Evolutionary conservation across 768 basidiomycete genomes (phyloP).

Genomic region (Amanita rubescens): DNA sequence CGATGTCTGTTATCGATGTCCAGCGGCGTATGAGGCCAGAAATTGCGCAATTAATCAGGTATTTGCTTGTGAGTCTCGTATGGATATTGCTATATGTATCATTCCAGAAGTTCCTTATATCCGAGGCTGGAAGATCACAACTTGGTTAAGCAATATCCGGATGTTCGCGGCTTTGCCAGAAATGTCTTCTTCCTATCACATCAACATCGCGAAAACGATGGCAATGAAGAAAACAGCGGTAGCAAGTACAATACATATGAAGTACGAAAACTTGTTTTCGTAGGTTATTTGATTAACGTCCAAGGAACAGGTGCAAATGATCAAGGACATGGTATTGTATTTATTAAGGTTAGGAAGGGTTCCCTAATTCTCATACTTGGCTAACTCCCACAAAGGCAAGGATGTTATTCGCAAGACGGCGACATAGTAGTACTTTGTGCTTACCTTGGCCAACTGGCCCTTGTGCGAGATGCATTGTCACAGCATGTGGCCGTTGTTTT

Average conservation of each 20-base stretch:
- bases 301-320: conserved; percentile 33
- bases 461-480: conserved; percentile 30
- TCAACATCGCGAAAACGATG: conserved; percentile 49
- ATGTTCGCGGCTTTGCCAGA: conserved; percentile 53
- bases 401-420: conserved; percentile 36
- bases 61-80: conserved; percentile 2
- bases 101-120: conserved; percentile 43
- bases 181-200: conserved; percentile 68
- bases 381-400: conserved; percentile 21
- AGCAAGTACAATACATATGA: conserved; percentile 66
- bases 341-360: conserved; percentile 25
- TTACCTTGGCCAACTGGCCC: conserved; percentile 38
- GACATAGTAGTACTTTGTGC: conserved; percentile 43
- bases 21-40: conserved; percentile 71
- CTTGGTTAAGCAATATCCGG: conserved; percentile 40
- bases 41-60: conserved; percentile 60
- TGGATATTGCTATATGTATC: not conserved
- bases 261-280: conserved; percentile 26
- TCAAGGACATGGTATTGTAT: conserved; percentile 36
- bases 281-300: not conserved
- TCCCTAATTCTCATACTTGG: not conserved
- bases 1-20: conserved; percentile 64
- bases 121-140: conserved; percentile 51
- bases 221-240: conserved; percentile 46
- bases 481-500: conserved; percentile 53